Base-by-base conservation (phyloP, 495 filamentous ascomycete genomes). In the Penicillium crystallinum region DNA sequence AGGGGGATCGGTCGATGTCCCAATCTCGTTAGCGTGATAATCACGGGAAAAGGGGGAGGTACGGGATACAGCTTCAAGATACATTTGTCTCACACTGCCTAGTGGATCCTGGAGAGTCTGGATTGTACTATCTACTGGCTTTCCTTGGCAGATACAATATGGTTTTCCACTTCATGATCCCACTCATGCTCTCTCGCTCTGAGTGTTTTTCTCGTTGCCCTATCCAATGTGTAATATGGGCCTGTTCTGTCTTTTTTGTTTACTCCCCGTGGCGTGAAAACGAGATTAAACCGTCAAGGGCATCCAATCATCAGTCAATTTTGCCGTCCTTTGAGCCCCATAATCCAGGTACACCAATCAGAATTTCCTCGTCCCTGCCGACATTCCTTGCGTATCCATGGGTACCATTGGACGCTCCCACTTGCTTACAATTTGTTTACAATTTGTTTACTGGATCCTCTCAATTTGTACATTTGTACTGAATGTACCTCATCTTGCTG, bases 311-410 rank as follows among this genome's bases (percentile, higher is more conserved):
- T 3, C 19, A 3, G 6, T 6, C 12, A 2, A 27, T 9, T 33
- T 10, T 34, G 19, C 29, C 9, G 18, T 36, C 42, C 27, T 34
- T 18, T 22, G 44, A 30, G 42, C 34, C 27, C 47, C 33, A 31
- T 27, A 27, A 40, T 45, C 51, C 63, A 66, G 63, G 63, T 38
- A 66, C 63, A 58, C 63, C 60, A 66, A 63, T 66, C 57, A 66
- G 1, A 1, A 14, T 15, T n/a, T n/a, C n/a, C 22, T 18, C 14
- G 2, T 15, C 35, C 12, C 49, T 50, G 41, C 50, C 50, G 29
- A 59, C 49, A 59, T 57, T 35, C 56, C 54, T 45, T 19, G 39
- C 42, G 59, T 63, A 60, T 63, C 59, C 62, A 62, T 59, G 62
- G 62, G 50, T 57, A 57, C n/a, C n/a, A n/a, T n/a, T n/a, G n/a